phyloP scores from a whole-genome alignment of 2,329 filamentous ascomycete species.

The Xylaria sp. region DNA sequence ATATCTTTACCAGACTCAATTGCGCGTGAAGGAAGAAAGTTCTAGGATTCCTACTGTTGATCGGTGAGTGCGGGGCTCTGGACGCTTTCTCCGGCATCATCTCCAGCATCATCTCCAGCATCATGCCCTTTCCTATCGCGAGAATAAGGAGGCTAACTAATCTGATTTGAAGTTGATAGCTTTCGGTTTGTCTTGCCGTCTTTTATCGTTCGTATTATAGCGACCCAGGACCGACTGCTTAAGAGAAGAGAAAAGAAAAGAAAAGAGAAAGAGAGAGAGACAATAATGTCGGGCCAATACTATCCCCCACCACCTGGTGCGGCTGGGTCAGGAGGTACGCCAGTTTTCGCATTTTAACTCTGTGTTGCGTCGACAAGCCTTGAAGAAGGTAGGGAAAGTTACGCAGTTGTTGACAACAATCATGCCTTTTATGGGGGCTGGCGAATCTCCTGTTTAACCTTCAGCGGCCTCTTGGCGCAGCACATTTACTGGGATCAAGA shows the following conservation, averaged over 20 bases:
- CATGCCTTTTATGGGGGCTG: neutral
- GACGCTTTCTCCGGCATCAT: no score
- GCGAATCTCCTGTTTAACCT: no score
- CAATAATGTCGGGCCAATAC: conserved; percentile 50
- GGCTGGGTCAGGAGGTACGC: conserved; percentile 42
- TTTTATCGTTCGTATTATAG: no score
- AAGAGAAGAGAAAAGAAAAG: no score
- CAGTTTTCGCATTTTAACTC: conserved; percentile 8
- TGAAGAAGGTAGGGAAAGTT: neutral
- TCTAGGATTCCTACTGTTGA: no score
- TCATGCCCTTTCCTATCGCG: no score
- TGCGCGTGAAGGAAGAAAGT: no score
- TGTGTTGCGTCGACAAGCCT: conserved; percentile 26
- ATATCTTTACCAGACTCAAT: neutral
- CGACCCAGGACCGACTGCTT: neutral
- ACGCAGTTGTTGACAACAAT: neutral
- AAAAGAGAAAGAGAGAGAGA: conserved; percentile 8
- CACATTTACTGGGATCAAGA: neutral
- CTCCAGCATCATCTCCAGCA: no score
- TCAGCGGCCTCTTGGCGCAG: neutral
- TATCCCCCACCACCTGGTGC: conserved; percentile 54
- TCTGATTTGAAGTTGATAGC: neutral
- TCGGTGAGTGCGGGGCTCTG: no score
- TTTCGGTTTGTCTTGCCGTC: neutral
- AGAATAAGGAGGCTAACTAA: no score